Evolutionary conservation across 495 filamentous ascomycete species (phyloP).

Genomic region (Hyaloscypha finlandica): DNA sequence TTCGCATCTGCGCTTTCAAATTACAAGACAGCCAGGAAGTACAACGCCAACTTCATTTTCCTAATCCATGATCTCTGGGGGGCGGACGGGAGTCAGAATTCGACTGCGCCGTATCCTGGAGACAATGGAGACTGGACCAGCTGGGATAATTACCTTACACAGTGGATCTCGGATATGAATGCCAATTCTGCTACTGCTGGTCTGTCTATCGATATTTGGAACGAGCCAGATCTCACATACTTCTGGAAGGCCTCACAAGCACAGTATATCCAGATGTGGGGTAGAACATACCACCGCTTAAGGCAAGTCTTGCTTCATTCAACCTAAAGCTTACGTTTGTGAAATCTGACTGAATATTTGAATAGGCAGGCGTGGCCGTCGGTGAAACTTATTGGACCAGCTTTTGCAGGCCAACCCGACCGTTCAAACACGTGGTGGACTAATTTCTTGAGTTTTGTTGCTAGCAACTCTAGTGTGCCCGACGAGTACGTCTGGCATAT

Average conservation of each 20-base stretch:
- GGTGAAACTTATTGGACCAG: conserved; percentile 33
- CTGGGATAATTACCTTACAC: conserved; percentile 40
- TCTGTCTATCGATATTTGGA: conserved; percentile 45
- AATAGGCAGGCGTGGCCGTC: conserved; percentile 30
- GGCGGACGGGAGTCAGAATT: conserved; percentile 36
- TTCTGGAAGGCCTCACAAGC: conserved; percentile 39
- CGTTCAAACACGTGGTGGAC: conserved; percentile 37
- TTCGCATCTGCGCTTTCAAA: conserved; percentile 43
- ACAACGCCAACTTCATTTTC: conserved; percentile 42
- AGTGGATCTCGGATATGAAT: conserved; percentile 38
- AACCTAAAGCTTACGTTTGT: conserved; percentile 1
- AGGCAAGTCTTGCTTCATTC: conserved; percentile 26
- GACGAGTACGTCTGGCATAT: conserved; percentile 44
- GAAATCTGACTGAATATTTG: background rate
- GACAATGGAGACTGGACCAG: conserved; percentile 43
- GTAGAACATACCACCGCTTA: conserved; percentile 35
- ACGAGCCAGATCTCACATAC: conserved; percentile 41
- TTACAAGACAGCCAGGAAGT: conserved; percentile 40
- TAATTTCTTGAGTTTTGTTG: conserved; percentile 33
- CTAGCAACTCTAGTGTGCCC: conserved; percentile 37
- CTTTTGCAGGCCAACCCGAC: conserved; percentile 30
- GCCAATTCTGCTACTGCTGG: conserved; percentile 36
- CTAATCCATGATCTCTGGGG: conserved; percentile 48
- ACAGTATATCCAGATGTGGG: conserved; percentile 40
- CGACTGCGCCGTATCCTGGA: conserved; percentile 38